Conservation (phyloP, 345 rosid species). For the Eucalyptus brandiana region DNA sequence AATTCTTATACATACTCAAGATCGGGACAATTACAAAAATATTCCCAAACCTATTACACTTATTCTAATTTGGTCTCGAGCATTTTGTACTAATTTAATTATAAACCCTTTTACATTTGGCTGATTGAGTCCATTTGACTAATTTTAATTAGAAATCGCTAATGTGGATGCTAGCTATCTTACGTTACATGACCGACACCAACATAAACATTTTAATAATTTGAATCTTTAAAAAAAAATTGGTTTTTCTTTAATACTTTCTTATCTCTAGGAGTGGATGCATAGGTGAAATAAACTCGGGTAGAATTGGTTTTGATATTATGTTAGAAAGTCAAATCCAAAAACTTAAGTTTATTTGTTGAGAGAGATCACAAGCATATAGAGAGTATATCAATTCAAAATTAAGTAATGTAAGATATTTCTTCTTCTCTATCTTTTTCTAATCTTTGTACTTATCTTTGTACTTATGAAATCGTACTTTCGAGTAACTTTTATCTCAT, state of each 20-base stretch:
- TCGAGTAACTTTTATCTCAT: background rate
- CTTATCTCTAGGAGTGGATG: background rate
- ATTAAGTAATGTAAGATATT: background rate
- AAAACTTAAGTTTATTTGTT: no score
- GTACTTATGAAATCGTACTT: background rate
- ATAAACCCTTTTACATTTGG: no score
- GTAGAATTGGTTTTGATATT: background rate
- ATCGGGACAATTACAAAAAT: no score
- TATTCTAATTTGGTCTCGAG: no score
- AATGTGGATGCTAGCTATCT: no score
- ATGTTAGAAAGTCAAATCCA: background rate
- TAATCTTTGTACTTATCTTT: background rate
- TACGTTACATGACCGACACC: rapidly evolving
- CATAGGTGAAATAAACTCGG: background rate
- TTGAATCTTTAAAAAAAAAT: no score
- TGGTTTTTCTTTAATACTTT: no score
- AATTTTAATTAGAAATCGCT: no score
- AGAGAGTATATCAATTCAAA: background rate
- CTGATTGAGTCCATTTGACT: no score
- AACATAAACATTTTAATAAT: no score
- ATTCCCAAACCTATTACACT: no score
- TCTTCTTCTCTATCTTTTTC: background rate
- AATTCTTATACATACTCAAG: background rate
- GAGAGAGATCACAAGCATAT: background rate
- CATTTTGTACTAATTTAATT: no score